Conservation (phyloP, 164 flowering plant genomes). For the Chimonanthus praecox region DNA sequence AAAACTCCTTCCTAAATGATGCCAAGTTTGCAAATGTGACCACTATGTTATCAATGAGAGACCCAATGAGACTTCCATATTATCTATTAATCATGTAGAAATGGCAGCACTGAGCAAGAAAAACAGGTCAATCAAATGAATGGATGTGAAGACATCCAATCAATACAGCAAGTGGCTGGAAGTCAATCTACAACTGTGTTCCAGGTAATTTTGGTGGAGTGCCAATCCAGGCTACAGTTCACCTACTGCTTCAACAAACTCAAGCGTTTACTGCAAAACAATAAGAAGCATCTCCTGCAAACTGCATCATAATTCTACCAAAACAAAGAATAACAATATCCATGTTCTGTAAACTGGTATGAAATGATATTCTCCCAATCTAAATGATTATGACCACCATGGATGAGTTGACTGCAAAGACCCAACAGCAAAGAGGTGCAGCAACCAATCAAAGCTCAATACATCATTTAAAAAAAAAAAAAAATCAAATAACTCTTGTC, state of each 20-base stretch:
- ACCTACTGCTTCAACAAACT: neutral
- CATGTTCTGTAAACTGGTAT: neutral
- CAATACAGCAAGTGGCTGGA: neutral
- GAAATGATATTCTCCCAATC: neutral
- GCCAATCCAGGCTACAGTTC: neutral
- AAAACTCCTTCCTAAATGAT: too few relatives aligned
- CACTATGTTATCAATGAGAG: neutral
- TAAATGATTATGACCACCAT: neutral
- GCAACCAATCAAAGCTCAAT: neutral
- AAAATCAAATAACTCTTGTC: too few relatives aligned
- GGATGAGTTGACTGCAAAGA: neutral
- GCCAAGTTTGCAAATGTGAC: too few relatives aligned
- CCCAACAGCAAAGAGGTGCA: neutral
- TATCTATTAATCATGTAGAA: neutral
- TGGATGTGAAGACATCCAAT: neutral
- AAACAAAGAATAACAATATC: neutral
- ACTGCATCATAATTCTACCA: neutral
- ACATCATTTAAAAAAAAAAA: too few relatives aligned
- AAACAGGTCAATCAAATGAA: neutral
- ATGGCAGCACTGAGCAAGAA: neutral
- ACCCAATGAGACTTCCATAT: neutral
- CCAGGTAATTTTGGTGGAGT: neutral
- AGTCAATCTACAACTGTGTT: neutral
- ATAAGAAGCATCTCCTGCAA: neutral
- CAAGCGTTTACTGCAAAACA: neutral